Evolutionary conservation across 2,329 filamentous ascomycete genomes (phyloP), one percentile per base, ranked within the genome.

Genomic region (Cercospora zeae-maydis): DNA sequence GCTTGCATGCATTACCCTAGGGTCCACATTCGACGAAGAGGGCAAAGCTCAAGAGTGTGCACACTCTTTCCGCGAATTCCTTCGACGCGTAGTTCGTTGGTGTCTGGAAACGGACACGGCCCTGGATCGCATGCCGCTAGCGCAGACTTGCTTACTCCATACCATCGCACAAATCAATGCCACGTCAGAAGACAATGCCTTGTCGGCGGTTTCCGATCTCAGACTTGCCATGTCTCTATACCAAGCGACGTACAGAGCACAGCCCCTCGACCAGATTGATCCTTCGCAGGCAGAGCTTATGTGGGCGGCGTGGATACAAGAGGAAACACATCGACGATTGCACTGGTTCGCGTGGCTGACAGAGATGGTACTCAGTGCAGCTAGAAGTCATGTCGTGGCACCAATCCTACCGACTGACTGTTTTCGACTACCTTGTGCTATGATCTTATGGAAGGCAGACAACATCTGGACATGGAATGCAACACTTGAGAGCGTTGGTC

Each of bases 61-160:
- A 8, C 49, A 53, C n/a, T 21, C 49, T 16, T 19, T 53, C 13
- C 49, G 49, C 10, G 49, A 53, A 53, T 53, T 53, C 5, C 49
- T 53, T 9, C 49, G 49, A 21, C 30, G 49, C 24, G 49, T 10
- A 2, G 49, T 53, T 33, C 49, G 49, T 13, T 53, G 49, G 49
- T 53, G 27, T 4, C 14, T 53, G 9, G 49, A 53, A 31, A 53
- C 31, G 9, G 49, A 53, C 13, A 21, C 49, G 6, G 30, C 49
- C 9, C 5, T 53, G 27, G 49, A 53, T 53, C 49, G 49, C 4
- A 34, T 63, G 33, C 49, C 61, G 11, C 47, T 63, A 2, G 61
- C 49, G 1, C 61, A 63, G 33, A 58, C 61, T 11, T 63, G 54
- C 8, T 49, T 63, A 9, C 57, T 63, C 11, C 47, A 53, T 24